These are phyloP conservation scores for Alisma plantagoaquatica DNA, from an alignment of 106 monocot species.

Conservation along the genomic window DNA sequence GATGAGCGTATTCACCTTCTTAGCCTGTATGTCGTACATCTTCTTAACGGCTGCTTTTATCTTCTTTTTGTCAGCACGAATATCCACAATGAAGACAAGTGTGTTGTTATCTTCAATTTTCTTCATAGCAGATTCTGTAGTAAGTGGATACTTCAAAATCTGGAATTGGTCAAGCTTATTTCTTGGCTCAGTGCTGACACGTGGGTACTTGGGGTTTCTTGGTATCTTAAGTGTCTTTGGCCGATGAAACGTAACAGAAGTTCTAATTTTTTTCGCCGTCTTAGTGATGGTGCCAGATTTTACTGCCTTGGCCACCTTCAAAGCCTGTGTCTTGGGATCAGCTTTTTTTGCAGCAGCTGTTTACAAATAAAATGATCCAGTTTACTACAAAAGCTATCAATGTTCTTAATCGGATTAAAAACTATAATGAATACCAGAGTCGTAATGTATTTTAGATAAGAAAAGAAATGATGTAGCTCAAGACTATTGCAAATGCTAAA, in stretches of 20 bases:
- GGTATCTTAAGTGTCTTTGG: constrained; percentile 40
- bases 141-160: constrained; percentile 40
- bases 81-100: constrained; percentile 49
- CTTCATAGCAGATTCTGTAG: constrained; percentile 49
- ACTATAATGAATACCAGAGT: too few species aligned
- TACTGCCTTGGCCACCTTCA: constrained; percentile 40
- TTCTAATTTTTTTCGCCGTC: constrained; percentile 40
- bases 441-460: too few species aligned
- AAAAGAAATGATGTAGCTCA: too few species aligned
- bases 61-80: constrained; percentile 48
- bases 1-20: constrained; percentile 51
- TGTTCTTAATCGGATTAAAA: too few species aligned
- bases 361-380: too few species aligned
- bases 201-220: constrained; percentile 35
- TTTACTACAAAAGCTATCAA: too few species aligned
- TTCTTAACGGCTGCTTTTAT: constrained; percentile 47
- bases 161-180: constrained; percentile 44
- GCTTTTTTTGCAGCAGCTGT: constrained; percentile 14
- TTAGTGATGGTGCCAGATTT: constrained; percentile 26
- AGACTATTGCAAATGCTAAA: too few species aligned
- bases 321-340: constrained; percentile 33
- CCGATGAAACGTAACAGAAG: constrained; percentile 43
- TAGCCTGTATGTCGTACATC: constrained; percentile 49
- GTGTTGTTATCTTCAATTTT: constrained; percentile 55
- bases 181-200: constrained; percentile 32